Conservation (phyloP, 306 rosid genomes). For the Glycine tomentella region DNA sequence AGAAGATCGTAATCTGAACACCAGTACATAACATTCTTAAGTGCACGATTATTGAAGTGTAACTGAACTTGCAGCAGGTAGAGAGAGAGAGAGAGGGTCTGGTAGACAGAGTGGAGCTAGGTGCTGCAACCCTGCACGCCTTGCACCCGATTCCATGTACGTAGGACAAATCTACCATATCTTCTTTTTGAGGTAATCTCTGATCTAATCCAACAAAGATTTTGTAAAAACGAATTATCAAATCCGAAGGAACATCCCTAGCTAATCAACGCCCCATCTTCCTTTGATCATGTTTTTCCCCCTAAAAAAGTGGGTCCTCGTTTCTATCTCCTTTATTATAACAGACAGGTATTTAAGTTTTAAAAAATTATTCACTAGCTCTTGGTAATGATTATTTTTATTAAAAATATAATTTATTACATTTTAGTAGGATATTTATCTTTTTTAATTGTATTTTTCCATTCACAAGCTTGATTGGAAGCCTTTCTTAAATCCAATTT, state of each 20-base stretch:
- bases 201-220: constrained; percentile 26
- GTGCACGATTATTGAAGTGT: constrained; percentile 39
- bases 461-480: too few relatives aligned
- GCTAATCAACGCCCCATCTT: constrained; percentile 42
- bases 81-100: too few relatives aligned
- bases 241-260: constrained; percentile 55
- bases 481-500: too few relatives aligned
- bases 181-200: constrained; percentile 41
- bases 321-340: not conserved
- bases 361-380: too few relatives aligned
- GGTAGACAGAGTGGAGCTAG: too few relatives aligned
- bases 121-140: constrained; percentile 41
- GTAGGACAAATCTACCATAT: constrained; percentile 63
- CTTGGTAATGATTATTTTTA: too few relatives aligned
- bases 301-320: constrained; percentile 30
- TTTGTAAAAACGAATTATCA: constrained; percentile 12
- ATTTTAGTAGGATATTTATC: too few relatives aligned
- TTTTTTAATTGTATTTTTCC: too few relatives aligned
- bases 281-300: constrained; percentile 46
- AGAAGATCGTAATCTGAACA: not conserved
- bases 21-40: not conserved
- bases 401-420: too few relatives aligned
- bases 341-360: too few relatives aligned
- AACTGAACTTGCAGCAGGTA: not conserved
- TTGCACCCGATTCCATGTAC: constrained; percentile 45